Evolutionary conservation across 140 eudicot species (phyloP), one percentile per base, ranked within the genome.

Genomic region (Ambrosia hybrid): DNA sequence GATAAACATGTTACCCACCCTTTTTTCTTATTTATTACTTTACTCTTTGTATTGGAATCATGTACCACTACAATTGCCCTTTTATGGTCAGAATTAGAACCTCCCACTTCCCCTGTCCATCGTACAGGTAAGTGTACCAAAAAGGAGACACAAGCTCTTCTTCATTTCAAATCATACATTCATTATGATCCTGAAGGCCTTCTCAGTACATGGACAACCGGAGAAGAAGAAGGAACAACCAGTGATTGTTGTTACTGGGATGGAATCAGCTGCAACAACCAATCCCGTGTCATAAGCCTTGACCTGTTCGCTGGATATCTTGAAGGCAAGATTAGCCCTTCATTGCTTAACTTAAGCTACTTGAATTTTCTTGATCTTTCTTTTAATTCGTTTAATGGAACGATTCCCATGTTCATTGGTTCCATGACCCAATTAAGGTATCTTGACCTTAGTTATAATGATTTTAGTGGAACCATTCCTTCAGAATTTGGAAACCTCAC

Each of bases 101-200:
- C 30, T 55, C 1, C 60, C 10, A 55, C 33, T 55, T 1, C 30
- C 9, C 8, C 1, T 55, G 33, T 9, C 33, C 3, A 55, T 16
- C 12, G 17, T 51, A 51, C 0, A 4, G 10, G 12, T 21, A 53
- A 51, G 63, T 69, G 64, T 45, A 33, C 16, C 0, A 55, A 64
- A 4, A 75, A 9, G 8, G 80, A 80, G 14, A 61, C 17, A 61
- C 56, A 62, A n/a, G 84, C 84, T 62, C 81, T 81, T 7, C 66
- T 76, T 39, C 3, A 4, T n/a, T 63, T 80, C 57, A 80, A 75
- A 70, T 9, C 60, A 5, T 36, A 5, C 65, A 51, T 43, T 13
- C 34, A 30, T 30, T 1, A 30, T 1, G 34, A 30, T 1, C 34
- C 34, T 30, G 0, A 2, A 1, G 2, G 34, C 34, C 2, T 30